phyloP scores from a whole-genome alignment of 371 early-diverging fungal genomes.

The Umbelopsis sp. region DNA sequence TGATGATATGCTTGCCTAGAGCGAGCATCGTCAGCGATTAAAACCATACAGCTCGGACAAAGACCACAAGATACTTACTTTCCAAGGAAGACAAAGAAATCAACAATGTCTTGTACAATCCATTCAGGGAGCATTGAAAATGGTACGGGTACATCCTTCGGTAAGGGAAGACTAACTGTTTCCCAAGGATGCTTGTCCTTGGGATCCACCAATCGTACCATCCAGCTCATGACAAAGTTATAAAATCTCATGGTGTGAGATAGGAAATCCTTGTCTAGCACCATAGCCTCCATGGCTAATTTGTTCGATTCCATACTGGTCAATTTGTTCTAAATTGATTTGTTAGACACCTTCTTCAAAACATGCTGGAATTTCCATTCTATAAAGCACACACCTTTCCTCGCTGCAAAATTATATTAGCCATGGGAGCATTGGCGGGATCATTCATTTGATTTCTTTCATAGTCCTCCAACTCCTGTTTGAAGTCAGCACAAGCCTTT shows the following conservation, averaged over 20 bases:
- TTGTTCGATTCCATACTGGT: constrained; percentile 65
- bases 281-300: constrained; percentile 75
- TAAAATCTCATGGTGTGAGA: constrained; percentile 73
- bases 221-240: constrained; percentile 82
- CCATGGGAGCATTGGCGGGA: constrained; percentile 52
- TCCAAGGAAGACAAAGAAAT: constrained; percentile 68
- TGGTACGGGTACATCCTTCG: constrained; percentile 49
- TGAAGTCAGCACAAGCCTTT: constrained; percentile 45
- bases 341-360: background rate
- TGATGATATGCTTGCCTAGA: constrained; percentile 61
- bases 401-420: constrained; percentile 55
- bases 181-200: constrained; percentile 55
- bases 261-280: constrained; percentile 72
- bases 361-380: background rate
- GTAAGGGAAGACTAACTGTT: constrained; percentile 58
- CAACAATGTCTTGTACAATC: constrained; percentile 87
- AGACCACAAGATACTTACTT: constrained; percentile 38
- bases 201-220: constrained; percentile 68
- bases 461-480: constrained; percentile 53
- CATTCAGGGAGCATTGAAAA: constrained; percentile 92
- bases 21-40: too few species aligned
- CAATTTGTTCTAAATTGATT: constrained; percentile 38
- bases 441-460: constrained; percentile 63
- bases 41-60: background rate
- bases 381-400: constrained; percentile 40